Evolutionary conservation across 345 rosid genomes (phyloP), one percentile per base, ranked within the genome.

Genomic region (Ceriops decandra): DNA sequence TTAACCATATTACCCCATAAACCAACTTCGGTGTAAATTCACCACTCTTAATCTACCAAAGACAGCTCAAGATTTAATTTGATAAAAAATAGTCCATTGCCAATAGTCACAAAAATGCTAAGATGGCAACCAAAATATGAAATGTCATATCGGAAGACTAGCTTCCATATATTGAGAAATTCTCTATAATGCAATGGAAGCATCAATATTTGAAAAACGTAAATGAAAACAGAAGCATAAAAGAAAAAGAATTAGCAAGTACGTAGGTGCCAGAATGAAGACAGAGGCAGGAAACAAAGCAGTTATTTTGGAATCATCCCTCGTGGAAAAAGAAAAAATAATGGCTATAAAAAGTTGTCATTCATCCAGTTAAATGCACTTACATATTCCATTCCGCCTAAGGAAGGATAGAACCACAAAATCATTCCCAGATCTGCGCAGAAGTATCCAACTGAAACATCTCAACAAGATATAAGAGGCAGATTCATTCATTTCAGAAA

Each of bases 391-490:
- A 66, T 52, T 51, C 79, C 72, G 16, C 79, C 79, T 49, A 76
- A 47, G 52, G 68, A 56, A 46, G 75, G 79, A 70, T 70, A 76
- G 52, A 49, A 71, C 79, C 70, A 70, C 36, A 71, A 56, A 24
- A 76, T 76, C 79, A 76, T 76, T 36, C 75, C 79, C 56, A 76
- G 67, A 63, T 76, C 79, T 24, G 58, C 60, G n/a, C 60, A 31
- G 72, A 76, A 76, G 79, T 76, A 76, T 24, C 79, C 79, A 42
- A 76, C 72, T 52, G 79, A 76, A 70, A 76, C 75, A 75, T 76
- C 68, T 62, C 67, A 60, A 59, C 38, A 47, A 35, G 57, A 53
- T 7, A 21, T 53, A 53, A 54, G 49, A 33, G 22, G 30, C 26
- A 31, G 46, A 21, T 24, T 20, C 30, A 32, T 28, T 65, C 24